Evolutionary conservation across 192 early-diverging fungal genomes (phyloP).

Genomic region (Backusella liffmaniae): DNA sequence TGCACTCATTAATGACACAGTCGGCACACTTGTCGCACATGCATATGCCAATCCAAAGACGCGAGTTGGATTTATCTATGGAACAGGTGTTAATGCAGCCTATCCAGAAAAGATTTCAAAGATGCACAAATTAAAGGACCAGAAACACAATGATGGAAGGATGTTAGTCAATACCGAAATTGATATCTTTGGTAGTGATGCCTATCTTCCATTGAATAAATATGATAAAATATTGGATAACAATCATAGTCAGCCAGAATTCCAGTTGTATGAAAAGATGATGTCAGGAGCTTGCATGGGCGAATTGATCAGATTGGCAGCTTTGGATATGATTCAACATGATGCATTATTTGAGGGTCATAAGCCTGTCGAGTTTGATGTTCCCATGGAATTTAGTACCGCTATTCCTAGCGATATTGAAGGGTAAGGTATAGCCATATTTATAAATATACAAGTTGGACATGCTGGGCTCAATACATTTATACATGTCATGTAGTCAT

Average conservation of each 20-base stretch:
- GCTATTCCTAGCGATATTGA: constrained; percentile 42
- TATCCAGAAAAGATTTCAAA: constrained; percentile 79
- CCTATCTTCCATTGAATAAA: constrained; percentile 78
- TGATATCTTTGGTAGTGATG: constrained; percentile 78
- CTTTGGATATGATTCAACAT: constrained; percentile 78
- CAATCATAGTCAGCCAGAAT: constrained; percentile 71
- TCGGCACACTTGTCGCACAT: constrained; percentile 85
- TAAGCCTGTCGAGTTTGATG: constrained; percentile 48
- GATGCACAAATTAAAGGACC: constrained; percentile 68
- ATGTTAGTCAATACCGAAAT: constrained; percentile 98
- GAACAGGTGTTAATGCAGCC: constrained; percentile 94
- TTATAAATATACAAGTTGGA: constrained; percentile 31
- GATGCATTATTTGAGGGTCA: constrained; percentile 71
- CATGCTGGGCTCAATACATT: background rate
- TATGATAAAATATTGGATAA: constrained; percentile 86
- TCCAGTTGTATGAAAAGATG: constrained; percentile 95
- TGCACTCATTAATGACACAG: constrained; percentile 95
- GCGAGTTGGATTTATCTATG: constrained; percentile 85
- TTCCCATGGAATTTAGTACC: constrained; percentile 57
- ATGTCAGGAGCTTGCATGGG: constrained; percentile 93
- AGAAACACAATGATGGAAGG: constrained; percentile 44
- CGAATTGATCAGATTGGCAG: constrained; percentile 77
- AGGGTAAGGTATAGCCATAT: constrained; percentile 34
- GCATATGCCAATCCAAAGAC: constrained; percentile 83
- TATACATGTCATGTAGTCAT: constrained; percentile 51